Conservation (phyloP, 2,329 filamentous ascomycete species). For the Stemphylium beticola region DNA sequence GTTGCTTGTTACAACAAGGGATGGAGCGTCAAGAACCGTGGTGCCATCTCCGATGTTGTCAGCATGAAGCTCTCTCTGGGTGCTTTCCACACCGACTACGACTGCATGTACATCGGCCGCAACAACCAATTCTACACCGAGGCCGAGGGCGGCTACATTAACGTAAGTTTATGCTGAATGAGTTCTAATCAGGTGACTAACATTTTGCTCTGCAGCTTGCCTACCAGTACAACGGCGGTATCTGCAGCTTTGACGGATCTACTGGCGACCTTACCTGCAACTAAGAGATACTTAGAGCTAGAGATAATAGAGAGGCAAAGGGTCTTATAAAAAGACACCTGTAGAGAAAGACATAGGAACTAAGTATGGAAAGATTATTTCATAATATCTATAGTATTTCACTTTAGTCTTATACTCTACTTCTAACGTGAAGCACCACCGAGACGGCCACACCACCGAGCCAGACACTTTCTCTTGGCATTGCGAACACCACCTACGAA, state of each 20-base stretch:
- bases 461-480: too few relatives aligned
- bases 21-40: neutral
- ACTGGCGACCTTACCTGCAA: conserved; percentile 3
- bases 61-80: neutral
- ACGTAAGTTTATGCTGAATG: neutral
- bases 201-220: neutral
- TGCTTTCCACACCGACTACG: neutral
- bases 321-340: too few relatives aligned
- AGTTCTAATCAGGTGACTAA: neutral
- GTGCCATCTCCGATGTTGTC: neutral
- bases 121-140: conserved; percentile 2
- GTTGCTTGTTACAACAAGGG: conserved; percentile 5
- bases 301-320: too few relatives aligned
- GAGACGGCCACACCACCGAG: too few relatives aligned
- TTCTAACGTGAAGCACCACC: too few relatives aligned
- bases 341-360: too few relatives aligned
- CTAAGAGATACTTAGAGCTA: neutral
- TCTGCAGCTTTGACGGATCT: neutral
- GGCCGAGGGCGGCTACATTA: neutral
- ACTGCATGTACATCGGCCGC: conserved; percentile 3
- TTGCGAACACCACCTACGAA: too few relatives aligned
- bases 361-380: too few relatives aligned
- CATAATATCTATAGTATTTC: too few relatives aligned
- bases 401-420: too few relatives aligned
- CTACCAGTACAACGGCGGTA: neutral